Conservation (phyloP, 78 protist genomes). For the Isochrysis galbana region DNA sequence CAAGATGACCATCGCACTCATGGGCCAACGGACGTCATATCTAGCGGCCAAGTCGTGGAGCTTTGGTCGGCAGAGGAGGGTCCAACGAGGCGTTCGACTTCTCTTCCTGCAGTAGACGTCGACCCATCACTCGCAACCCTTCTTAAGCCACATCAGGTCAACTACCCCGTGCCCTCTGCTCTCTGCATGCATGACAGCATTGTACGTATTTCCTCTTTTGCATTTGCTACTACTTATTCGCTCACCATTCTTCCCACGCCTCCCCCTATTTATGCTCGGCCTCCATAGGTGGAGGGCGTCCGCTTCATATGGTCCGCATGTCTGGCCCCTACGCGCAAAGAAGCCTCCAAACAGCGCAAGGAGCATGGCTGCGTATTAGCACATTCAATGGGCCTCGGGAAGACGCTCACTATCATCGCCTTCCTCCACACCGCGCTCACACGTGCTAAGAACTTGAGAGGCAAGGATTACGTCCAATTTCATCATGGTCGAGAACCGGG, state of each 20-base stretch:
- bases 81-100: no score
- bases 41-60: background rate
- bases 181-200: no score
- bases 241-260: no score
- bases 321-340: background rate
- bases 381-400: slow-evolving; percentile 86
- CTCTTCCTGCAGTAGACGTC: background rate
- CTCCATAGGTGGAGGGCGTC: slow-evolving; percentile 68
- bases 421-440: slow-evolving; percentile 37
- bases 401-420: slow-evolving; percentile 61
- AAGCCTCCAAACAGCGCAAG: background rate
- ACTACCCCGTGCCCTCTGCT: no score
- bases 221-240: no score
- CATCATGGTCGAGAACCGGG: no score
- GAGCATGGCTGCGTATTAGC: slow-evolving; percentile 75
- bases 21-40: background rate
- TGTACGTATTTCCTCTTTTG: no score
- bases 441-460: background rate
- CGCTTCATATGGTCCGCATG: slow-evolving; percentile 65
- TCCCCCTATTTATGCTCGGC: no score
- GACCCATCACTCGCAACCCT: background rate
- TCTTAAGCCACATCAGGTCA: slow-evolving; percentile 73
- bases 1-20: background rate
- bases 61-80: background rate
- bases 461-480: background rate